Conservation (phyloP, 2,329 filamentous ascomycete species). For the Fusarium sp. region DNA sequence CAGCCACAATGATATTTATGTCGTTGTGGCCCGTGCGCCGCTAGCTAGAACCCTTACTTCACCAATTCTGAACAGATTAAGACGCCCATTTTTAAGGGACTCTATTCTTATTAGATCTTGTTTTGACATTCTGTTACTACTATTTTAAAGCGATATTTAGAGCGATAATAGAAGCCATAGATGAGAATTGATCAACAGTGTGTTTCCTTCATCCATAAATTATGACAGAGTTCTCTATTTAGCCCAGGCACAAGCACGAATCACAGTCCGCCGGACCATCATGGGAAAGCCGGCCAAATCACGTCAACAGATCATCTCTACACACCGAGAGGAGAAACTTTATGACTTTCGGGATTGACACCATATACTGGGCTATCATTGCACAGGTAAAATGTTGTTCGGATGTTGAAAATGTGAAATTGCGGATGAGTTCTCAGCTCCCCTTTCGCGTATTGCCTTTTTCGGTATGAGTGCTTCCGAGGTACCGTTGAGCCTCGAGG, state of each 20-base stretch:
- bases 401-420: not conserved
- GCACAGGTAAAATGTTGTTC: too few relatives aligned
- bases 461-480: not conserved
- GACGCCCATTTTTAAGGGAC: not conserved
- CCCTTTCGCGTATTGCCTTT: not conserved
- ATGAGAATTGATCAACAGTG: not conserved
- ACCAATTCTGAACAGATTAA: not conserved
- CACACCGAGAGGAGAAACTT: not conserved
- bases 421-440: not conserved
- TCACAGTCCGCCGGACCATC: not conserved
- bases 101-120: not conserved
- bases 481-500: not conserved
- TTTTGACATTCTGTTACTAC: not conserved
- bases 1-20: not conserved
- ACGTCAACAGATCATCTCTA: not conserved
- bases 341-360: not conserved
- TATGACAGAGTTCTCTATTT: not conserved
- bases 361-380: not conserved
- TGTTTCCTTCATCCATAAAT: not conserved
- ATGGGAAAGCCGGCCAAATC: not conserved
- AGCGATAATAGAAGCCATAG: rapidly evolving
- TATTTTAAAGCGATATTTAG: not conserved
- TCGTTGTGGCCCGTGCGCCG: not conserved
- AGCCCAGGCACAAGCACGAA: not conserved
- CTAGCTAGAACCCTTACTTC: not conserved